These are phyloP conservation scores for Talaromyces sp. DNA, from an alignment of 2,329 filamentous ascomycete species.

Conservation along the genomic window DNA sequence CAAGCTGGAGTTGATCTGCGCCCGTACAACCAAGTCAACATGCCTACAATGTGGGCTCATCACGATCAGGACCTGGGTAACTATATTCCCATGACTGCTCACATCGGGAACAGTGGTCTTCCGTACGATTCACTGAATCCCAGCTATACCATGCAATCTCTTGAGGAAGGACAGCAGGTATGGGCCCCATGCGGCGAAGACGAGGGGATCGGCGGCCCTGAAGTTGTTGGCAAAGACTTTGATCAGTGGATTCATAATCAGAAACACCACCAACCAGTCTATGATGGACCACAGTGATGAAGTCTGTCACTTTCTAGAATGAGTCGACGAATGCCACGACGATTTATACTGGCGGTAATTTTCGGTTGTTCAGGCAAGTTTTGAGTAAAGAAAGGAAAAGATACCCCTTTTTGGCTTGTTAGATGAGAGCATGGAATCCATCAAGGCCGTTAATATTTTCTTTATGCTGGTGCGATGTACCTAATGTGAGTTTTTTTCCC, in stretches of 20 bases:
- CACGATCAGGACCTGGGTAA: slow-evolving; percentile 17
- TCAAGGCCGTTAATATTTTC: not conserved
- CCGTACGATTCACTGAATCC: slow-evolving; percentile 12
- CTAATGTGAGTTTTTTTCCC: not conserved
- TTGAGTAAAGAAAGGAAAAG: slow-evolving; percentile 1
- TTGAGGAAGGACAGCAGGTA: slow-evolving; percentile 30
- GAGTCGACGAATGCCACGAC: not conserved
- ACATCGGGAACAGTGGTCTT: slow-evolving; percentile 17
- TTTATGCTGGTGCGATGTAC: not conserved
- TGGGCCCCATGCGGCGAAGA: slow-evolving; percentile 19
- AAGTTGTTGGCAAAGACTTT: slow-evolving; percentile 39
- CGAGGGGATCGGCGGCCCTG: slow-evolving; percentile 13
- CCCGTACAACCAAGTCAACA: not conserved
- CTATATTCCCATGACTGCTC: slow-evolving; percentile 19
- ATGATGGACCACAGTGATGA: not conserved
- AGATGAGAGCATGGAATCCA: slow-evolving; percentile 11
- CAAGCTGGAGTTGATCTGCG: slow-evolving; percentile 16
- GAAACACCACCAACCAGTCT: slow-evolving; percentile 7
- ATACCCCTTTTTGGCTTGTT: slow-evolving; percentile 7
- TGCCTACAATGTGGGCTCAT: slow-evolving; percentile 14
- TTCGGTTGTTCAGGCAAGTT: slow-evolving; percentile 1
- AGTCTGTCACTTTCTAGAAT: not conserved
- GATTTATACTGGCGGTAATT: not conserved
- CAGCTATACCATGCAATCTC: slow-evolving; percentile 28
- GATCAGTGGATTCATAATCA: slow-evolving; percentile 40